A percentile compares a stretch with the other conserved stretches of the same genome.
Evolutionary conservation across 106 monocot species (phyloP).

Genomic region (Alisma plantagoaquatica): DNA sequence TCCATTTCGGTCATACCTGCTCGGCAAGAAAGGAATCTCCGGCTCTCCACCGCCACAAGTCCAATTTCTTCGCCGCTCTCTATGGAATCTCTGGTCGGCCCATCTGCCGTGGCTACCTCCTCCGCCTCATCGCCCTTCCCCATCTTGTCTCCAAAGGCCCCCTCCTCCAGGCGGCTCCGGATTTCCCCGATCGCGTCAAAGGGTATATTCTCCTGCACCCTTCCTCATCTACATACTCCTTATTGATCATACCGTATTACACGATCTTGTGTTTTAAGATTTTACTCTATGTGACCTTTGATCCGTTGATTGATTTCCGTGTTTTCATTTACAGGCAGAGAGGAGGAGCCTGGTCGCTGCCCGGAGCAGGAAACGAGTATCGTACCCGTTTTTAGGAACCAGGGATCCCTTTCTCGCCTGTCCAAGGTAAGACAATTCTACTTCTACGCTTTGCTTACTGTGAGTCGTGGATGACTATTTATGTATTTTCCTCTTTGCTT

Average conservation of each 20-base stretch:
- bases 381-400: slow-evolving; percentile 24
- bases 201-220: slow-evolving; percentile 3
- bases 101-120: not conserved
- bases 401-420: slow-evolving; percentile 23
- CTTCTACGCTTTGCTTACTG: not conserved
- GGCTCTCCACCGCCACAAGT: too few relatives aligned
- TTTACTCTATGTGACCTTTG: not conserved
- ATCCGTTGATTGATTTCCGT: not conserved
- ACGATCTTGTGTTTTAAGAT: too few relatives aligned
- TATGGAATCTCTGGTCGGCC: slow-evolving; percentile 6
- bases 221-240: too few relatives aligned
- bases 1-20: not conserved
- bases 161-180: not conserved
- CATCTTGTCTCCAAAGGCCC: not conserved
- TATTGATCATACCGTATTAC: too few relatives aligned
- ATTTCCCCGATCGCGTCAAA: slow-evolving; percentile 10
- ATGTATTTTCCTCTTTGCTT: not conserved
- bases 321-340: slow-evolving; percentile 16
- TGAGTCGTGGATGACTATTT: not conserved
- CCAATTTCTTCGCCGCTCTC: not conserved
- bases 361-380: slow-evolving; percentile 13
- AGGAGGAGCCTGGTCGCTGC: slow-evolving; percentile 9
- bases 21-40: too few relatives aligned
- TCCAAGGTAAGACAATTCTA: slow-evolving; percentile 10
- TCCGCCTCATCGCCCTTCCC: slow-evolving; percentile 3